Conservation (phyloP, 805 yeast genomes). For the Wickerhamiella parazyma region DNA sequence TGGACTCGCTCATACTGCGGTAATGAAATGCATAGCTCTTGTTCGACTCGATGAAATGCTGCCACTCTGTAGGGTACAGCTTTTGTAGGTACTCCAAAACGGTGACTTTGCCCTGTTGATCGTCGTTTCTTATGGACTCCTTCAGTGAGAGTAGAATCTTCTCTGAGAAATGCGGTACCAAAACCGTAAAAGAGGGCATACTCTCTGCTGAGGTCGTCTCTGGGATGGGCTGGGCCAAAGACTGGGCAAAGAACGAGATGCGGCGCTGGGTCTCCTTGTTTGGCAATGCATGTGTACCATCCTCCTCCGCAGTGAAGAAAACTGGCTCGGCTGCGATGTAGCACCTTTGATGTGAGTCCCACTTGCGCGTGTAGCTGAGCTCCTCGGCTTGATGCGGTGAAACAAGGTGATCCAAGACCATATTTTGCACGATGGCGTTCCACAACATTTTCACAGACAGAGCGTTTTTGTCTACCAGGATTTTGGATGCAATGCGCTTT, state of each 20-base stretch:
- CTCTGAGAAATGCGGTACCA: constrained; percentile 79
- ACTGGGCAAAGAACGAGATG: constrained; percentile 80
- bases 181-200: constrained; percentile 73
- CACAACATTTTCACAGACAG: constrained; percentile 33
- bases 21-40: constrained; percentile 25
- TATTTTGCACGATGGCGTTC: constrained; percentile 71
- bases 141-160: constrained; percentile 61
- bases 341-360: constrained; percentile 26
- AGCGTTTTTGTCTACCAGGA: constrained; percentile 39
- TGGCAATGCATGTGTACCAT: constrained; percentile 48
- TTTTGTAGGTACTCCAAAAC: constrained; percentile 67
- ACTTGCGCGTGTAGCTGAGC: constrained; percentile 37
- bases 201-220: constrained; percentile 50
- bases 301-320: constrained; percentile 74
- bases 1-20: constrained; percentile 1
- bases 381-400: constrained; percentile 60
- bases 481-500: constrained; percentile 57
- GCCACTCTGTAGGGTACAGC: constrained; percentile 67
- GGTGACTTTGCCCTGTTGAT: constrained; percentile 48
- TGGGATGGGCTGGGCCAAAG: constrained; percentile 73
- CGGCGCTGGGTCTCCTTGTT: constrained; percentile 72
- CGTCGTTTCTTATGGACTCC: constrained; percentile 62
- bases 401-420: constrained; percentile 69
- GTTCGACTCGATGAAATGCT: constrained; percentile 61
- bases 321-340: constrained; percentile 49